Evolutionary conservation across 371 early-diverging fungal genomes (phyloP), one percentile per base, ranked within the genome.

Genomic region (Parasitella parasitica): DNA sequence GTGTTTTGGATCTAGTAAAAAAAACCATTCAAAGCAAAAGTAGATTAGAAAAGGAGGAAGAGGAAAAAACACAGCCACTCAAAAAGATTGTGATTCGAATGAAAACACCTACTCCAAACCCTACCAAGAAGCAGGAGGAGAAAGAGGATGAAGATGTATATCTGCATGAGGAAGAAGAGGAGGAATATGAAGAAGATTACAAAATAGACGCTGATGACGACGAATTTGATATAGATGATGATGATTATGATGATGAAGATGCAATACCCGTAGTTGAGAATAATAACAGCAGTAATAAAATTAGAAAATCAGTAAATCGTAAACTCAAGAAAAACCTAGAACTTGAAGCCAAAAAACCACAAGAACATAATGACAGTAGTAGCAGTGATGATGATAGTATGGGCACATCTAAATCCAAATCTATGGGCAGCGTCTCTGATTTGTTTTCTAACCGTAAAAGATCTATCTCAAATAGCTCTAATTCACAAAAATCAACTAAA

Each of bases 361-460:
- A 37, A 13, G 59, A 60, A 11, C 46, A 30, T 27, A 24, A 22
- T 26, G 48, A 48, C 4, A 54, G 48, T 37, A 54, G 54, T 36
- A 54, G 54, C 26, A 41, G 41, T 46, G 61, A 61, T 27, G 61
- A 61, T 41, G 61, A 61, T 27, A 46, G 54, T 46, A 61, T 61
- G 61, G 61, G 61, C 8, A 61, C 61, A 24, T 9, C 43, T 2
- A 41, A 46, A 53, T 53, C 48, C 12, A 61, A 54, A 24, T 11
- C 46, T 9, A 13, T 57, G 28, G 26, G 15, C 1, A 16, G 26
- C 4, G 24, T 37, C 27, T 26, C 38, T 27, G 39, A 26, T 0
- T 18, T 53, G 8, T 53, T 61, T 5, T 30, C 61, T 9, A 57
- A 52, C 7, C 57, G 63, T 22, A 63, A 57, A 57, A 49, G 63